Base-by-base conservation (phyloP, 2,329 filamentous ascomycete genomes). In the Trichoderma hamatum region DNA sequence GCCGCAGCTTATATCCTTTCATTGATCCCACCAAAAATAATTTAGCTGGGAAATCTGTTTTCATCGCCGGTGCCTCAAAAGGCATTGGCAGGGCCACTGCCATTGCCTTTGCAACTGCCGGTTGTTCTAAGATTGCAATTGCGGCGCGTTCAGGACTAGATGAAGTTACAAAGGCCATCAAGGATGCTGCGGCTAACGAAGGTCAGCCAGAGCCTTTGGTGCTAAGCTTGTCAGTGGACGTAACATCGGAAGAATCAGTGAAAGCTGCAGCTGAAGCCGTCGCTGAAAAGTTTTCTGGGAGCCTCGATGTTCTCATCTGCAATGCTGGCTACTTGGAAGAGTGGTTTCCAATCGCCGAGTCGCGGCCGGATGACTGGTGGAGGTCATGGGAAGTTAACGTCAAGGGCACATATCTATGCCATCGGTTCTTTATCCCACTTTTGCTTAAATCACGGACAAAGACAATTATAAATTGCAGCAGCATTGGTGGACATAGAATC, bases 21-120 rank as follows among this genome's bases (percentile, higher is more conserved):
- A 88, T 89, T 74, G 77, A 39, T 19, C 66, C 66, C 10, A 56
- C 74, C 21, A 78, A 80, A 32, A 73, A 76, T 43, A 72, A 83
- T 70, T 80, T 84, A 34, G 63, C 73, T 4, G 78, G 78, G 6
- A 80, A 80, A 63, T 75, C 76, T 9, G 76, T 83, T 56, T 80
- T 90, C 69, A 83, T 90, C 62, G 86, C 83, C 0, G 88, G 87
- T 10, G 86, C 83, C 0, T 85, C 83, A 3, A 84, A 82, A 49
- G 86, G 86, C 3, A 82, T 88, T 43, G 87, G 88, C 6, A 79
- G 79, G 3, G 81, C 83, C 16, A 85, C 83, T 3, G 86, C 86
- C 1, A 73, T 85, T n/a, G 83, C 85, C 11, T 90, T 84, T 72
- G 87, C 86, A 24, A 78, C 78, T 72, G 86, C 87, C 5, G 84